Base-by-base conservation (phyloP, 306 rosid species). In the Luffa aegyptiaca region DNA sequence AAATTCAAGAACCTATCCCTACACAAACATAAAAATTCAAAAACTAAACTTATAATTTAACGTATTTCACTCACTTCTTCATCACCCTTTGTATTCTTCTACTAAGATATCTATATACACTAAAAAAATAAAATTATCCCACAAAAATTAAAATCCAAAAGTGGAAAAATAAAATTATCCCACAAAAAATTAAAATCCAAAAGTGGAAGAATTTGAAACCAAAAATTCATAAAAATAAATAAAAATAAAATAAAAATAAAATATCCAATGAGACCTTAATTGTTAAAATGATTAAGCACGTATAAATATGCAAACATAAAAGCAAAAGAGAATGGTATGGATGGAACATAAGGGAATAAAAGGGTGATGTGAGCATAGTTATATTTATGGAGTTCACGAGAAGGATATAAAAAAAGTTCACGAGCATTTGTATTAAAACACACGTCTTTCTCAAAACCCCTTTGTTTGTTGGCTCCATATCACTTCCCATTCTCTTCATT, bases 321-420 rank as follows among this genome's bases (percentile, higher is more conserved):
- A 13, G 12, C 9, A 46, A 51, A 33, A 52, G 5, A 21, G 45
- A 51, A 14, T 16, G 78, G 78, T 31, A 44, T 2, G 12, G 59
- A 48, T 26, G 62, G 36, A 44, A 18, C 3, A 44, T 4, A 20
- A 44, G 13, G 61, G 78, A 74, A 74, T 73, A 48, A 45, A 48
- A 26, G 57, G 13, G 11, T 74, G 45, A 74, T 71, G 55, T 71
- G 20, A 21, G 57, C 57, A 46, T 45, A 39, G 13, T 8, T 37
- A 66, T 37, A 71, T 71, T 71, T 71, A 46, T 21, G 57, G 18
- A 71, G 76, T 71, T 74, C 78, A 74, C 78, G 78, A 49, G 78
- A 51, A 37, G 61, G 45, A 56, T 48, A 72, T 70, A 26, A 1
- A 72, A 12, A 7, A 72, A 46, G 77, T 72, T 72, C 77, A 72